Evolutionary conservation across 2,329 filamentous ascomycete species (phyloP).

Genomic region (Penicillium sp.): DNA sequence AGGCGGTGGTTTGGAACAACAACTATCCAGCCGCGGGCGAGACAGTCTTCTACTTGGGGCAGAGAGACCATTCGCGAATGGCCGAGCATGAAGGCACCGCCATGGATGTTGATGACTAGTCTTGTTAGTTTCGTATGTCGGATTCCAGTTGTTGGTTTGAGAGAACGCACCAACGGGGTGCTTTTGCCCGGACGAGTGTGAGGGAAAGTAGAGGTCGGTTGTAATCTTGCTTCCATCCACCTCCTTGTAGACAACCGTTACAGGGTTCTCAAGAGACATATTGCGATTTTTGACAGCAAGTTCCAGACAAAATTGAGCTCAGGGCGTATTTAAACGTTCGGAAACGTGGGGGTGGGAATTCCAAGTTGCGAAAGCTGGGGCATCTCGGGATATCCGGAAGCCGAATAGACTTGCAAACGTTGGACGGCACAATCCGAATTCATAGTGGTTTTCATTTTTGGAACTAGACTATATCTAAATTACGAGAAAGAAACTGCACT

Average conservation of each 20-base stretch:
- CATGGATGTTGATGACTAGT: constrained; percentile 47
- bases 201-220: constrained; percentile 31
- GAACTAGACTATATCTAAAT: background rate
- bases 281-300: background rate
- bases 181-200: constrained; percentile 10
- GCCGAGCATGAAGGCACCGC: constrained; percentile 49
- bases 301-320: too few species aligned
- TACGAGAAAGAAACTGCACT: background rate
- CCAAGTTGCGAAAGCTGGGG: background rate
- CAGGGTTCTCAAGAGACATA: constrained; percentile 17
- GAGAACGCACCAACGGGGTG: constrained; percentile 26
- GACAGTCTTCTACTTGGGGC: constrained; percentile 42
- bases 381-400: constrained; percentile 15
- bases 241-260: constrained; percentile 28
- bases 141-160: background rate
- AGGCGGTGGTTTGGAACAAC: constrained; percentile 37
- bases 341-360: constrained; percentile 4
- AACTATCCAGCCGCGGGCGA: constrained; percentile 42
- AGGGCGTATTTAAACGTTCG: background rate
- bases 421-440: background rate
- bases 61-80: constrained; percentile 43
- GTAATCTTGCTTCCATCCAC: constrained; percentile 24
- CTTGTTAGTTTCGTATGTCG: background rate
- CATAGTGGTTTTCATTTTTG: background rate
- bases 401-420: background rate